Evolutionary conservation across 371 early-diverging fungal species (phyloP), one percentile per base, ranked within the genome.

Genomic region (Smittium culicis): DNA sequence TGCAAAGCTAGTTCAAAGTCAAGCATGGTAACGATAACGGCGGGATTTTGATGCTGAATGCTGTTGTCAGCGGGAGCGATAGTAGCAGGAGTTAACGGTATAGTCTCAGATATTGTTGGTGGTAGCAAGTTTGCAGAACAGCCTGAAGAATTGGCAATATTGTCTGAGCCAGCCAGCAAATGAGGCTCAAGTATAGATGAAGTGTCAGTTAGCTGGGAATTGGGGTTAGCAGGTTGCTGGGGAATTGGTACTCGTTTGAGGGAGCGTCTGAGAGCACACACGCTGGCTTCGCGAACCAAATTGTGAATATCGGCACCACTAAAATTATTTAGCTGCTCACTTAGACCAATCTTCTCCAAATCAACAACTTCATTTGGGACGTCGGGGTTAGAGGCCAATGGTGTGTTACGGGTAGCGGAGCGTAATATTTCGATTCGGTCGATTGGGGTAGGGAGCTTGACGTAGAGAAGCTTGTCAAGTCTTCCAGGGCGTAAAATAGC

Each of bases 401-500:
- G 97, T 0, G 93, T 93, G 66, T 85, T 85, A 54, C 79, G 82
- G 3, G 90, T 83, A 28, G 95, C 77, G 14, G 95, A 91, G 16
- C 79, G 81, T 59, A 99, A 74, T 60, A 99, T 97, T 59, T 95
- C 93, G 16, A 79, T 74, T n/a, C 98, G 83, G 74, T 94, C 96
- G 3, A 70, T 72, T 25, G 85, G 80, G 1, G 85, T 83, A 2
- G 99, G 99, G 55, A 98, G 75, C 70, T 92, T 94, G 0, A 99
- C 97, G 74, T 97, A 96, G 24, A 99, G 82, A 5, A 95, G 77
- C 72, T 96, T 99, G 76, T 99, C 99, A 66, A 99, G 78, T 68
- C 99, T 88, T n/a, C 99, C 99, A 24, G 99, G 99, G 55, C 99
- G 86, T 35, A 99, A 80, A 82, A 99, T 85, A 28, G 99, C 99